Conservation (phyloP, 2,329 filamentous ascomycete genomes). For the Neurospora crassa region DNA sequence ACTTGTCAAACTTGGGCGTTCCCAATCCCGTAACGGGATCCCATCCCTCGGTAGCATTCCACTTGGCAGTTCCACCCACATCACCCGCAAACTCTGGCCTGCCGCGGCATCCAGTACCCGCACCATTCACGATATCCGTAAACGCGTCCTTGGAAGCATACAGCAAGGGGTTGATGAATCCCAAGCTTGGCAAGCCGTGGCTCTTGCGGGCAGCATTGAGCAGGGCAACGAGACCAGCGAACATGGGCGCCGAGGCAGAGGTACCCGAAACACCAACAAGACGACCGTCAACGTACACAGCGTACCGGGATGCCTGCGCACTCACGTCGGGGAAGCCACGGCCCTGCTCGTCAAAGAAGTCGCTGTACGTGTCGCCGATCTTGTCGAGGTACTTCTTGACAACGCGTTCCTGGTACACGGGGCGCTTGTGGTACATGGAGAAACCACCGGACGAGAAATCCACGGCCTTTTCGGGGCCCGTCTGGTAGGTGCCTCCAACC, state of each 20-base stretch:
- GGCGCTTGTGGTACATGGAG: constrained; percentile 34
- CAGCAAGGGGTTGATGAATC: constrained; percentile 35
- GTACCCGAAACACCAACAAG: constrained; percentile 19
- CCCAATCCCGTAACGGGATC: constrained; percentile 24
- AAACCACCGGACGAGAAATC: constrained; percentile 34
- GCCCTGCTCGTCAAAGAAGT: constrained; percentile 32
- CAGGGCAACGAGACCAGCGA: constrained; percentile 32
- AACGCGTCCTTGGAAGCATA: constrained; percentile 22
- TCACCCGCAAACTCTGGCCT: constrained; percentile 5
- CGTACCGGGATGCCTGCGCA: constrained; percentile 37
- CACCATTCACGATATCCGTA: constrained; percentile 20
- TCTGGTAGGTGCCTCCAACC: constrained; percentile 45
- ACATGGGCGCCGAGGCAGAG: constrained; percentile 30
- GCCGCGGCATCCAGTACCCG: constrained; percentile 17
- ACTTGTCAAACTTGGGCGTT: constrained; percentile 15
- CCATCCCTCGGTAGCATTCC: constrained; percentile 25
- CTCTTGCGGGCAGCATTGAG: constrained; percentile 33
- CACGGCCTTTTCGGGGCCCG: constrained; percentile 19
- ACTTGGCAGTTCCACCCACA: constrained; percentile 8
- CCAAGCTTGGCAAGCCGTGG: constrained; percentile 26
- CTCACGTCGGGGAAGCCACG: constrained; percentile 42
- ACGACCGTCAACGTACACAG: constrained; percentile 19
- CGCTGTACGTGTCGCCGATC: constrained; percentile 33
- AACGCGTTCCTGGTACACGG: constrained; percentile 29
- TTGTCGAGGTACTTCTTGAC: constrained; percentile 29